phyloP scores from a whole-genome alignment of 164 flowering plant species.

The Piper longum region DNA sequence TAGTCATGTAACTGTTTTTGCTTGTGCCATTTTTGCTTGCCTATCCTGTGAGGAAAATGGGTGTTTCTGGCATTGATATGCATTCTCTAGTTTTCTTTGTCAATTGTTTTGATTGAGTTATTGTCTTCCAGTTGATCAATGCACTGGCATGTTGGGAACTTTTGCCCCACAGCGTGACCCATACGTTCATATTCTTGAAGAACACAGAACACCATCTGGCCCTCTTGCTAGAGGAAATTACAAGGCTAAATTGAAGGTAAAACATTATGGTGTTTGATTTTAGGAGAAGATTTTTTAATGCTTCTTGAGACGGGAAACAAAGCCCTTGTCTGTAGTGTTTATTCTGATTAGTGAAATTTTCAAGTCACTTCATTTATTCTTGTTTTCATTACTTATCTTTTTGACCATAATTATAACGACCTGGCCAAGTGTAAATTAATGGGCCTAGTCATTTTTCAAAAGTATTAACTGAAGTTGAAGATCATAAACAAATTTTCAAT shows the following conservation, averaged over 20 bases:
- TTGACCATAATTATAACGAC: background rate
- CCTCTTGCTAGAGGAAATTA: conserved; percentile 60
- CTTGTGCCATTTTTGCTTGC: background rate
- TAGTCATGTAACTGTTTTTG: no score
- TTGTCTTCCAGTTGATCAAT: conserved; percentile 47
- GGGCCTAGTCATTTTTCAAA: no score
- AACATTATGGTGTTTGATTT: background rate
- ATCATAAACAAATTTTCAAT: no score
- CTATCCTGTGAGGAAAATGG: no score
- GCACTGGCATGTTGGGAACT: conserved; percentile 78
- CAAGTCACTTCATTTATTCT: background rate
- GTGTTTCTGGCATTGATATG: no score
- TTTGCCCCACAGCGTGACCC: conserved; percentile 63
- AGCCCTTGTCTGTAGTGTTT: background rate
- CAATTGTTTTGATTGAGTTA: background rate
- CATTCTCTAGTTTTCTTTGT: background rate
- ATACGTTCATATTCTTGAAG: conserved; percentile 40
- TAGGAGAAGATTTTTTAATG: background rate
- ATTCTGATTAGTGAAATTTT: background rate
- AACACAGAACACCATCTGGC: conserved; percentile 71
- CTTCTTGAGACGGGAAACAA: background rate
- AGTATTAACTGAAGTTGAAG: no score
- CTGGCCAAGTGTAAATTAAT: no score
- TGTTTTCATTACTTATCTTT: background rate
- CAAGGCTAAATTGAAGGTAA: conserved; percentile 53